Conservation (phyloP, 371 early-diverging fungal species). For the Blastocladiella emersonii region DNA sequence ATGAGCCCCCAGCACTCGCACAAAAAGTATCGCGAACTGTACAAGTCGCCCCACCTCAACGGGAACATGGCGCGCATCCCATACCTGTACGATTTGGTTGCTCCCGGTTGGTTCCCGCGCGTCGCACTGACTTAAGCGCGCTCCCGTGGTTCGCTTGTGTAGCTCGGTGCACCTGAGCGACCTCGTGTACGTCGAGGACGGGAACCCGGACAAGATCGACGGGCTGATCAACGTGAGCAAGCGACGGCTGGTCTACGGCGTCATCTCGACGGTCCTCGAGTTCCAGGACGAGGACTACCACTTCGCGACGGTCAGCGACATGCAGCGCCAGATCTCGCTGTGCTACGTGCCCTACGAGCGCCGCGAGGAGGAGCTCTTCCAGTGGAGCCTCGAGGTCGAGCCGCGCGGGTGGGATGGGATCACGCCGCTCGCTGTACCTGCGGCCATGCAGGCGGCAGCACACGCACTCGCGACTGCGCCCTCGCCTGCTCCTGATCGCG, state of each 20-base stretch:
- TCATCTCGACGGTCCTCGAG: constrained; percentile 16
- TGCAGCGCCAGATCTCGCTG: background rate
- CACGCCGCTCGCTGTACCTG: background rate
- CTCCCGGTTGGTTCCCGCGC: background rate
- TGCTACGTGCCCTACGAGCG: background rate
- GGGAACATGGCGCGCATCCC: background rate
- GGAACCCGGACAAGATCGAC: constrained; percentile 19
- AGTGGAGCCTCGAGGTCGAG: background rate
- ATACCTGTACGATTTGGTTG: background rate
- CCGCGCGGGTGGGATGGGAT: constrained; percentile 5
- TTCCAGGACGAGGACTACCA: constrained; percentile 14
- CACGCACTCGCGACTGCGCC: no score
- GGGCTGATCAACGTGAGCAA: constrained; percentile 20
- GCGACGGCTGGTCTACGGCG: constrained; percentile 14
- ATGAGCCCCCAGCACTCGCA: constrained; percentile 16
- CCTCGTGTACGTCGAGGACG: constrained; percentile 24
- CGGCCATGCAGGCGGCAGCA: no score
- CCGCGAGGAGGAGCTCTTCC: constrained; percentile 1
- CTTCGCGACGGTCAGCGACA: background rate
- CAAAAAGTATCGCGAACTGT: constrained; percentile 13
- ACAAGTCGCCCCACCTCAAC: no score
- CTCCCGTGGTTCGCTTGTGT: no score
- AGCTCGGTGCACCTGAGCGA: constrained; percentile 8
- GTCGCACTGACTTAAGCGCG: no score
- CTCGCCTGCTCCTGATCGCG: no score